A percentile compares a stretch with the other conserved stretches of the same genome.
Evolutionary conservation across 139 green algal genomes (phyloP).

Genomic region (Haematococcus sp.): DNA sequence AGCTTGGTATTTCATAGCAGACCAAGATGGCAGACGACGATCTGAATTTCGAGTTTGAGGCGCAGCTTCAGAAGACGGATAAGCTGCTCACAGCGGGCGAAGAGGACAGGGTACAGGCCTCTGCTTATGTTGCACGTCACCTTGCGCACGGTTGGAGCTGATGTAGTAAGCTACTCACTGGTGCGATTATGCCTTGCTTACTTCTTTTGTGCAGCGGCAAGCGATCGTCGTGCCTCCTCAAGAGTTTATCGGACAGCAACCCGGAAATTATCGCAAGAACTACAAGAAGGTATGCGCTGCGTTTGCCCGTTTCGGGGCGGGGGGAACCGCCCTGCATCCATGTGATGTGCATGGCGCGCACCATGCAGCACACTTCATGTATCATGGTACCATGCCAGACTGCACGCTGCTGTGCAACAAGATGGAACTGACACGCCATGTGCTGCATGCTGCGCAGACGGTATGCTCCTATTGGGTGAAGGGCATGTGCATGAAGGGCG

Average conservation of each 20-base stretch:
- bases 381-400: neutral
- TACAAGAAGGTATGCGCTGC: constrained; percentile 49
- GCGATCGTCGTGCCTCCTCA: neutral
- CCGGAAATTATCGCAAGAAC: constrained; percentile 64
- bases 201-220: neutral
- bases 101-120: neutral
- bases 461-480: constrained; percentile 97
- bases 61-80: neutral
- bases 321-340: neutral
- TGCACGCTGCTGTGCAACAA: neutral
- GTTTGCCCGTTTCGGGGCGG: neutral
- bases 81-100: neutral
- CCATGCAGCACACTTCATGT: neutral
- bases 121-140: neutral
- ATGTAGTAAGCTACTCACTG: neutral
- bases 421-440: neutral
- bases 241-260: constrained; percentile 55
- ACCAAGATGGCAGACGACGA: too few species aligned
- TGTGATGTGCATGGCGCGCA: neutral
- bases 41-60: constrained; percentile 8
- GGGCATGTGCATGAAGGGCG: constrained; percentile 96
- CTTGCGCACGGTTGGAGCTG: neutral
- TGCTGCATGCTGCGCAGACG: constrained; percentile 63
- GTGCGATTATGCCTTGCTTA: neutral
- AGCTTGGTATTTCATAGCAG: too few species aligned